These are phyloP conservation scores for Omphalotus olearius DNA, from an alignment of 1,284 basidiomycete genomes.

Conservation along the genomic window DNA sequence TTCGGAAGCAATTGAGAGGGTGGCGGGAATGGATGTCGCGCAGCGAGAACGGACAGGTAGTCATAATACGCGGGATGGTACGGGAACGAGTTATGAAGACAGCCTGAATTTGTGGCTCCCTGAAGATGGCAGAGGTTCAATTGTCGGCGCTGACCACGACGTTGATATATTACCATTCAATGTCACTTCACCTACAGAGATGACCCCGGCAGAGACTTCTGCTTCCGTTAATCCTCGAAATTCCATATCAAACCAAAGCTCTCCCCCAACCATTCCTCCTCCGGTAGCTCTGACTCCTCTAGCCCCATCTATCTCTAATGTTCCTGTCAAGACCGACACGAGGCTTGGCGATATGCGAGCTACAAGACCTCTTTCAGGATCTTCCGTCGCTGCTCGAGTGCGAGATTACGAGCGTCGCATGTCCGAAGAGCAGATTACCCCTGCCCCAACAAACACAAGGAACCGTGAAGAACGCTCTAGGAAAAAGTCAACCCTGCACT, in stretches of 20 bases:
- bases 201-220: constrained; percentile 18
- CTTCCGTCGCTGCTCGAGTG: constrained; percentile 33
- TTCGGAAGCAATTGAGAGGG: constrained; percentile 59
- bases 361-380: constrained; percentile 15
- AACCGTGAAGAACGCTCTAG: constrained; percentile 26
- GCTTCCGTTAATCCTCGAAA: constrained; percentile 14
- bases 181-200: constrained; percentile 19
- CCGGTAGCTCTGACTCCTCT: constrained; percentile 13
- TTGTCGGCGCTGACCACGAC: neutral
- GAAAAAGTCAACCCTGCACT: constrained; percentile 31
- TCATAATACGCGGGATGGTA: constrained; percentile 26
- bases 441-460: constrained; percentile 29
- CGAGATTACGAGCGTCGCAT: constrained; percentile 35
- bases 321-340: constrained; percentile 12
- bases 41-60: constrained; percentile 47
- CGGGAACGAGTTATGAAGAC: constrained; percentile 20
- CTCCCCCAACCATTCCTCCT: constrained; percentile 15
- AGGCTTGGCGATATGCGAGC: constrained; percentile 7
- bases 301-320: constrained; percentile 9
- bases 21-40: constrained; percentile 66
- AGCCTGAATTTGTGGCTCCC: constrained; percentile 5
- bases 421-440: constrained; percentile 29
- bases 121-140: constrained; percentile 12
- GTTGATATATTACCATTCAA: constrained; percentile 10
- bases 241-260: constrained; percentile 13